Evolutionary conservation across 176 grass and related monocot species (phyloP), one percentile per base, ranked within the genome.

Genomic region (Poa annua): DNA sequence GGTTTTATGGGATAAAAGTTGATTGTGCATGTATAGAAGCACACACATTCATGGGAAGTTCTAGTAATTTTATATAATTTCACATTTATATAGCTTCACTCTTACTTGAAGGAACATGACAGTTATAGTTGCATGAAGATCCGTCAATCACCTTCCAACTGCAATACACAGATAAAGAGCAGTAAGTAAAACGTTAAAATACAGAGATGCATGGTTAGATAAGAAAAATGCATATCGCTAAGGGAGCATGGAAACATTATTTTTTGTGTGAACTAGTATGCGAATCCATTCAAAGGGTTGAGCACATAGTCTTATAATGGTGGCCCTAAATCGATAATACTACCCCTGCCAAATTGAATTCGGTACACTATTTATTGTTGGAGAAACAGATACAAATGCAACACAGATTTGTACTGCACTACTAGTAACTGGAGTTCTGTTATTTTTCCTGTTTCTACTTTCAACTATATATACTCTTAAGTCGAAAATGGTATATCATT

Each of bases 91-190:
- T 82, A 77, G 61, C 61, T 56, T 77, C 54, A 19, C 20, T 42
- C 32, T 71, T 47, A 50, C 63, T 65, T 70, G 69, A 44, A 68
- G 41, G 14, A 4, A 36, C 51, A 84, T 71, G 15, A 42, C 29
- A 71, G 44, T 69, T 50, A 71, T 71, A 57, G 57, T 36, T 76
- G 64, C 52, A 41, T 21, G 8, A 13, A 63, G 56, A 41, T 22
- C 63, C 54, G 70, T 79, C 7, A 7, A 51, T 86, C 77, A 89
- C 84, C 83, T 91, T 67, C 64, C 88, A 80, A 79, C 90, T 89
- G 69, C 84, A 80, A 83, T 20, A 29, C 2, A 70, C 13, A 71
- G 5, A 48, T 19, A 60, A 60, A 33, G 8, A 45, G 8, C 42
- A 39, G 9, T 14, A 74, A 29, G 9, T 20, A 74, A 47, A 62